These are phyloP conservation scores for Rhizopogon roseolus DNA, from an alignment of 768 basidiomycete species.

Conservation along the genomic window DNA sequence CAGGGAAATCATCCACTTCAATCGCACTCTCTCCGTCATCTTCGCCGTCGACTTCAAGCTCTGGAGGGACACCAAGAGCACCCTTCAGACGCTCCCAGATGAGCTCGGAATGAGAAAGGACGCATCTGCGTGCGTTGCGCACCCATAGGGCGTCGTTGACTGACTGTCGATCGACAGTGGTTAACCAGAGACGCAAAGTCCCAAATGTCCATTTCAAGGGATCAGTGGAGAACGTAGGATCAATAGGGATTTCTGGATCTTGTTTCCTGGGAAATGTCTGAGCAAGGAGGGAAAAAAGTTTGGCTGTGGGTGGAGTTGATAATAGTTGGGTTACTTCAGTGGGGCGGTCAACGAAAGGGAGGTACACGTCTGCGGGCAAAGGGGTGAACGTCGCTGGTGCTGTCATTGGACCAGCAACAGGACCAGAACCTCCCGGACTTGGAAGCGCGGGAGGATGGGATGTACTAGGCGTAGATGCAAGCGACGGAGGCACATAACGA, in stretches of 20 bases:
- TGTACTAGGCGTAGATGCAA: slow-evolving; percentile 13
- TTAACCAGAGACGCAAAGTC: slow-evolving; percentile 69
- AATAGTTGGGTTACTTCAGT: slow-evolving; percentile 70
- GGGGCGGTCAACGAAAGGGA: slow-evolving; percentile 85
- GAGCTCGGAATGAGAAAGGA: slow-evolving; percentile 73
- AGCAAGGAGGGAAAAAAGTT: slow-evolving; percentile 66
- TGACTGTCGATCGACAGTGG: slow-evolving; percentile 52
- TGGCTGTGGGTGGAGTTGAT: slow-evolving; percentile 57
- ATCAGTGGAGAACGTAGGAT: slow-evolving; percentile 39
- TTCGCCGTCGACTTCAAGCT: slow-evolving; percentile 57
- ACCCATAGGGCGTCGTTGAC: slow-evolving; percentile 74
- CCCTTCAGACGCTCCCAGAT: slow-evolving; percentile 91
- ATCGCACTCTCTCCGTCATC: slow-evolving; percentile 26
- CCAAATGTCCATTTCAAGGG: slow-evolving; percentile 67
- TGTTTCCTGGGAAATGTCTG: slow-evolving; percentile 54
- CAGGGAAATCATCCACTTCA: slow-evolving; percentile 29
- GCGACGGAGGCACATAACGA: slow-evolving; percentile 21
- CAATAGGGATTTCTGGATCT: slow-evolving; percentile 22
- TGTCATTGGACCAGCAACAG: slow-evolving; percentile 6
- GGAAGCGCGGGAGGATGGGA: slow-evolving; percentile 10
- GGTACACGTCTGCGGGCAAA: slow-evolving; percentile 69
- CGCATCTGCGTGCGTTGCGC: slow-evolving; percentile 64
- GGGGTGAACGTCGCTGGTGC: slow-evolving; percentile 65
- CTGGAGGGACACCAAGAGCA: slow-evolving; percentile 82
- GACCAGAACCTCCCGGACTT: slow-evolving; percentile 1